These are phyloP conservation scores for Plasmodium coatneyi DNA, from an alignment of 169 alveolate genomes.

Conservation along the genomic window DNA sequence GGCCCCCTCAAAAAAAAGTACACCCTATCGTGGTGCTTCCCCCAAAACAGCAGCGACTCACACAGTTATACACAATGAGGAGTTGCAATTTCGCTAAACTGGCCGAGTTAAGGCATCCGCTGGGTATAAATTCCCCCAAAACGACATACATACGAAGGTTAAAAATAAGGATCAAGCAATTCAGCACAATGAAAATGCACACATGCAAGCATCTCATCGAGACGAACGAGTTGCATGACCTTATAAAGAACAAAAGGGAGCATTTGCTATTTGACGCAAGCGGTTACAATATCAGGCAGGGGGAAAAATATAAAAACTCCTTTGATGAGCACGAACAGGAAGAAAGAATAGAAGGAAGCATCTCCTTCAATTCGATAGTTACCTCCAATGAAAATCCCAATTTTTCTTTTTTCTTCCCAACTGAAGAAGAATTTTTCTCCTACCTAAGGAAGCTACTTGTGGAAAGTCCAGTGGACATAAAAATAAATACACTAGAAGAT, in stretches of 20 bases:
- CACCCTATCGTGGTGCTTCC: background rate
- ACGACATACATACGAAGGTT: background rate
- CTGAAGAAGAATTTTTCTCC: slow-evolving; percentile 26
- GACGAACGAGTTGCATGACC: slow-evolving; percentile 31
- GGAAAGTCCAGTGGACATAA: background rate
- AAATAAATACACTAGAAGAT: slow-evolving; percentile 19
- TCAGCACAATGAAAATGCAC: slow-evolving; percentile 1
- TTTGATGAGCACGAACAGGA: slow-evolving; percentile 5
- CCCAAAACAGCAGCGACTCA: background rate
- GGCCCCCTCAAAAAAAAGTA: background rate
- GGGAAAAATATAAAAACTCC: background rate
- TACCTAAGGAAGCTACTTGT: slow-evolving; percentile 20
- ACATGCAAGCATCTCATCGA: slow-evolving; percentile 19
- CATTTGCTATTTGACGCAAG: slow-evolving; percentile 44
- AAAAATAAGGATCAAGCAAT: background rate
- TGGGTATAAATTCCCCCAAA: background rate
- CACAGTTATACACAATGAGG: background rate
- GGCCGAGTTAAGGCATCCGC: background rate
- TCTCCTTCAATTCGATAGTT: slow-evolving; percentile 21
- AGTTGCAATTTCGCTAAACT: background rate
- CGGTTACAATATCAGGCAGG: slow-evolving; percentile 25
- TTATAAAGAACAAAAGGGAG: slow-evolving; percentile 49
- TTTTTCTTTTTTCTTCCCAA: slow-evolving; percentile 71
- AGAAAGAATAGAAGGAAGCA: slow-evolving; percentile 64
- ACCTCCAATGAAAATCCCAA: slow-evolving; percentile 20